Conservation (phyloP, 2,329 filamentous ascomycete species). For the Byssoonygena ceratinophila region DNA sequence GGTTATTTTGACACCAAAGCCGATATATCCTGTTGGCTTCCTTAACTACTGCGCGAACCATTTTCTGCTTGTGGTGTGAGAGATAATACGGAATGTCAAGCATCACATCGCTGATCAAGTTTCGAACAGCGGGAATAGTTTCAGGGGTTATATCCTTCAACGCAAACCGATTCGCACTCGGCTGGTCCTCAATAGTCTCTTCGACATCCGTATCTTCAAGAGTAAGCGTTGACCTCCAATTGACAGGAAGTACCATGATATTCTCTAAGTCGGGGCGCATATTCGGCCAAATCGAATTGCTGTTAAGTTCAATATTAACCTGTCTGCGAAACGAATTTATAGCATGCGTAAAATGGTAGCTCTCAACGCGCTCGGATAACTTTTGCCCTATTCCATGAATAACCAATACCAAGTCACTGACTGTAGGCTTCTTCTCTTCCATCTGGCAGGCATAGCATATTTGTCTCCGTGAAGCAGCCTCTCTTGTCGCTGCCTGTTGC, state of each 20-base stretch:
- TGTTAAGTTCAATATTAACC: slow-evolving; percentile 73
- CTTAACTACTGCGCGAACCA: slow-evolving; percentile 76
- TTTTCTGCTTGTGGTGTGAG: slow-evolving; percentile 88
- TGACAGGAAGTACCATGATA: slow-evolving; percentile 88
- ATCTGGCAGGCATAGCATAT: slow-evolving; percentile 49
- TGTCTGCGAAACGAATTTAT: slow-evolving; percentile 82
- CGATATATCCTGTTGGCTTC: slow-evolving; percentile 95
- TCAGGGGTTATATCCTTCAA: slow-evolving; percentile 86
- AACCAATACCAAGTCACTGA: slow-evolving; percentile 80
- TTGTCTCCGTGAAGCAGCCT: slow-evolving; percentile 22
- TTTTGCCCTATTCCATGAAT: slow-evolving; percentile 97
- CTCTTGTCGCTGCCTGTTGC: slow-evolving; percentile 26
- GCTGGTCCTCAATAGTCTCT: slow-evolving; percentile 42
- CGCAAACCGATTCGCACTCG: slow-evolving; percentile 51
- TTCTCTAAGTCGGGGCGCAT: slow-evolving; percentile 70
- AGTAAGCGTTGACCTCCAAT: slow-evolving; percentile 82
- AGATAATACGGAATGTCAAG: slow-evolving; percentile 97
- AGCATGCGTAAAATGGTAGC: slow-evolving; percentile 92
- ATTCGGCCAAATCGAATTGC: slow-evolving; percentile 60
- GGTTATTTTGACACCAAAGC: slow-evolving; percentile 89
- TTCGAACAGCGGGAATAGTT: slow-evolving; percentile 83
- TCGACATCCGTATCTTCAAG: slow-evolving; percentile 68
- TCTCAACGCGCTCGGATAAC: slow-evolving; percentile 85
- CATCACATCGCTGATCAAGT: slow-evolving; percentile 94
- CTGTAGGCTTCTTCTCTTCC: slow-evolving; percentile 54